Base-by-base conservation (phyloP, 176 grass and related monocot species). In the Puccinellia tenuiflora region DNA sequence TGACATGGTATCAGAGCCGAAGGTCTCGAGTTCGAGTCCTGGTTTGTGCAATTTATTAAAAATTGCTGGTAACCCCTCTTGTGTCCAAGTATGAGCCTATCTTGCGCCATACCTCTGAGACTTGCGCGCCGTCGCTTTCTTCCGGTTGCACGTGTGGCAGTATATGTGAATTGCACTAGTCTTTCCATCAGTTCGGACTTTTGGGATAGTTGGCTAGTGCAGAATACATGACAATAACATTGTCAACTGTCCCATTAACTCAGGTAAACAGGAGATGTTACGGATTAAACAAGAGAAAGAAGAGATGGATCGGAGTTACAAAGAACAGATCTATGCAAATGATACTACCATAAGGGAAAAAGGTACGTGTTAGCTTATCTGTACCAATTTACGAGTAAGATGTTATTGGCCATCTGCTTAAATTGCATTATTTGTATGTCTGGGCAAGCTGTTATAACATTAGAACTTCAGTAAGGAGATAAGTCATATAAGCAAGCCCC, bases 201-300 rank as follows among this genome's bases (percentile, higher is more conserved):
- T n/a, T n/a, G n/a, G n/a, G n/a, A n/a, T n/a, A n/a, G n/a, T n/a
- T n/a, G n/a, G n/a, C n/a, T n/a, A n/a, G n/a, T n/a, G n/a, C n/a
- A n/a, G n/a, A n/a, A n/a, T n/a, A n/a, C n/a, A n/a, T n/a, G n/a
- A n/a, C n/a, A 35, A 52, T 31, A 76, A 37, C 43, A n/a, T 9
- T 54, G 16, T 81, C 30, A 40, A 39, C n/a, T 83, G 61, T 80
- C 46, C 53, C 39, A 57, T 84, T 86, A 43, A 68, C 61, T 67
- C 79, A 95, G 96, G 88, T 31, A 83, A 90, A 63, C 88, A 95
- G 85, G 88, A 88, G 77, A 85, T 92, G 25, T 75, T 89, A 86
- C 77, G 71, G 59, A 80, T 97, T 79, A 88, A 85, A 89, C 88
- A 84, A 70, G 90, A 97, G 83, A 98, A 95, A 84, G 88, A 98